Evolutionary conservation across 345 rosid genomes (phyloP), one percentile per base, ranked within the genome.

Genomic region (Isatis tinctoria): DNA sequence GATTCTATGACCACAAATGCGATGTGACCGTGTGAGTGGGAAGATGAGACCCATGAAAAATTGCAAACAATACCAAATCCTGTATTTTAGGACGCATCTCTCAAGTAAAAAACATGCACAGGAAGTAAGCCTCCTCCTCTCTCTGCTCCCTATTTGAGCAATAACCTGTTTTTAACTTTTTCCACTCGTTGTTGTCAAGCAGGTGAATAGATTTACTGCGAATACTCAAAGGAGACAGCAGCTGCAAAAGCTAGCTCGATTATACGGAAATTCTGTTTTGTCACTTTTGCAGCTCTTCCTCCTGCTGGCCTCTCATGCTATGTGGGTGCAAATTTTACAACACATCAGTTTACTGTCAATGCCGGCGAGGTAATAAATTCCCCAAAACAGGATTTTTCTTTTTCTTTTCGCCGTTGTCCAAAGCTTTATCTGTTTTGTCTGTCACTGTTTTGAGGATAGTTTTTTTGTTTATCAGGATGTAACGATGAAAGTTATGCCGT

Each of bases 401-500:
- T n/a, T n/a, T n/a, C n/a, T 8, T 30, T 4, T 30, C 35, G 47
- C 10, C 6, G 60, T 63, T 53, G 16, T 36, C 45, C 13, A 45
- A 57, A 44, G 20, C 16, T 52, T 62, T n/a, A n/a, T n/a, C n/a
- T n/a, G n/a, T n/a, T n/a, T n/a, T 53, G 7, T 16, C 17, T 8
- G 22, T n/a, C 51, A 49, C 44, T 58, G 37, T 53, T 67, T 51
- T n/a, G n/a, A n/a, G n/a, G n/a, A n/a, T n/a, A n/a, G n/a, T n/a
- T 26, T 37, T 63, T 17, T 30, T 69, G 13, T 26, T 26, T 57
- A 6, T 13, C 78, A 95, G 99, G 99, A 95, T 84, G 91, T 95
- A 53, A 83, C 83, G n/a, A 95, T 88, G 99, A 95, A 92, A 78
- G 71, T 95, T 40, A 90, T 95, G 97, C 83, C 91, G 33, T 87